Conservation (phyloP, 352 stramenopile genomes). For the Pythium guiyangense region DNA sequence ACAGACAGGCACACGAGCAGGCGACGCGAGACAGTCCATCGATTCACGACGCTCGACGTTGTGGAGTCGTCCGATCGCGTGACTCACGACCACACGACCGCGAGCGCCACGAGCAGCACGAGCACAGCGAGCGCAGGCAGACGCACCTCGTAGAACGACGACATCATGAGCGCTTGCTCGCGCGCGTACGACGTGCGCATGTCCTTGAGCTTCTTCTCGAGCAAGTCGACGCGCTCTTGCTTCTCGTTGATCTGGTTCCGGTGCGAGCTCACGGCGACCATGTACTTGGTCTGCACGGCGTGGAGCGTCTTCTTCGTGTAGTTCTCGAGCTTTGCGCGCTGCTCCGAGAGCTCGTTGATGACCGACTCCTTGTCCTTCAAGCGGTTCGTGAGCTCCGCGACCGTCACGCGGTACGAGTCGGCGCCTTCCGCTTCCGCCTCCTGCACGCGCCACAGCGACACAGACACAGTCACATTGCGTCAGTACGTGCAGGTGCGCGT, state of each 20-base stretch:
- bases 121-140: too few species aligned
- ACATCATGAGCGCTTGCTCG: conserved; percentile 87
- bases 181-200: conserved; percentile 72
- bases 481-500: background rate
- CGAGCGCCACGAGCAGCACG: too few species aligned
- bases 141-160: conserved; percentile 82
- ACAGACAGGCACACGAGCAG: background rate
- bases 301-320: conserved; percentile 90
- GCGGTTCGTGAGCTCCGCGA: conserved; percentile 73
- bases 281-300: conserved; percentile 90
- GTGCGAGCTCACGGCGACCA: conserved; percentile 85
- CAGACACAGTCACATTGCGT: background rate
- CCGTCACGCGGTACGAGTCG: conserved; percentile 76
- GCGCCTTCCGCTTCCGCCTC: conserved; percentile 58
- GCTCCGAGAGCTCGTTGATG: conserved; percentile 85
- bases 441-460: conserved; percentile 12
- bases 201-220: conserved; percentile 87
- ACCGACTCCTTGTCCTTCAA: conserved; percentile 87
- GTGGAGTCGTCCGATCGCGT: too few species aligned
- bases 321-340: conserved; percentile 85
- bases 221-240: conserved; percentile 75
- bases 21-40: background rate
- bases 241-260: conserved; percentile 87
- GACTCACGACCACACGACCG: too few species aligned
- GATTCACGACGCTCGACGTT: too few species aligned